Evolutionary conservation across 2,329 filamentous ascomycete genomes (phyloP), one percentile per base, ranked within the genome.

Genomic region (Lecanosticta acicola): DNA sequence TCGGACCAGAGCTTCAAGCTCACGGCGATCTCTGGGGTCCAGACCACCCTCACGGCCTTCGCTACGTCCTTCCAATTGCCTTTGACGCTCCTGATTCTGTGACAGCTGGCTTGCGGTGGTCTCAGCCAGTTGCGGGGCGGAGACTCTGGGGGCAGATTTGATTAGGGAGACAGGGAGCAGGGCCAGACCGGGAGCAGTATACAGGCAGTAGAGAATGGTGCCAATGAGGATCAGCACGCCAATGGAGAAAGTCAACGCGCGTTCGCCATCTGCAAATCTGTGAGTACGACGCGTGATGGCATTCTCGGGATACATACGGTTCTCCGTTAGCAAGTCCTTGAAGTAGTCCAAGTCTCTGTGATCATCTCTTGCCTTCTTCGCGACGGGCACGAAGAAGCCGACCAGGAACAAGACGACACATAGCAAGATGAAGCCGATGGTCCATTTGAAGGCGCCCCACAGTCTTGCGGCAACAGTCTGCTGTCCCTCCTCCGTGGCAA

Each of bases 351-450:
- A 74, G 59, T 95, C 87, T 59, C 84, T 76, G 62, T 88, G 81
- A 32, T 77, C 77, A 40, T 81, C 80, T 41, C 66, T 61, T 49
- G 76, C 76, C 51, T 82, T 75, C 49, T 80, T 85, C 3, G 86
- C 83, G 3, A 87, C 81, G 0, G 93, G 93, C 0, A 94, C 83
- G 66, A 98, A 96, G 73, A 97, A 95, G 35, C 93, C 93, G 20
- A 97, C 78, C 16, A 96, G 69, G 73, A 98, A 94, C 11, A 98
- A 72, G 37, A 91, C 80, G 39, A 90, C 75, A 3, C 93, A 79
- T 4, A 97, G 76, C 29, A 83, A 69, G 38, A 97, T 69, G 66
- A 97, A 97, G 49, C 81, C 84, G 40, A 90, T 70, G 0, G 93
- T 96, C 70, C 96, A 97, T 69, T 94, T 95, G 64, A 87, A 73